These are phyloP conservation scores for Neofusicoccum laricinum DNA, from an alignment of 2,329 filamentous ascomycete species.

Conservation along the genomic window DNA sequence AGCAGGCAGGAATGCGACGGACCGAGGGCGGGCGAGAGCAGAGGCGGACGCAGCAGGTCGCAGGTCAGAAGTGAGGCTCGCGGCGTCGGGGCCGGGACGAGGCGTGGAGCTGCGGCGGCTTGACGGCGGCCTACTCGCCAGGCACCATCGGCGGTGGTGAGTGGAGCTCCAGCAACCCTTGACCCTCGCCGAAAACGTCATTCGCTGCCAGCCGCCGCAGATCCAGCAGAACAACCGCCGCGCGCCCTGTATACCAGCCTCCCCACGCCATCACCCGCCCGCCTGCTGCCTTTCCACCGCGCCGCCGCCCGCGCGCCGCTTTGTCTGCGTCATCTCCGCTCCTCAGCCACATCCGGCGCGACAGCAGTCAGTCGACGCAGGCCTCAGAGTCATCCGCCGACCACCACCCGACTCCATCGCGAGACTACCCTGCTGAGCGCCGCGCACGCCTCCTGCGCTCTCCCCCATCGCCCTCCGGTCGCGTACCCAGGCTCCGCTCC, in stretches of 20 bases:
- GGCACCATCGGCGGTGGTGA: neutral
- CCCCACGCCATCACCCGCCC: neutral
- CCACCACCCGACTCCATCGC: constrained; percentile 1
- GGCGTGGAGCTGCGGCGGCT: constrained; percentile 9
- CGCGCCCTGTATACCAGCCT: constrained; percentile 2
- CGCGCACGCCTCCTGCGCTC: neutral
- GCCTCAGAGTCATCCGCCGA: constrained; percentile 7
- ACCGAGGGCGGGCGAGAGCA: neutral
- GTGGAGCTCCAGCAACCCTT: constrained; percentile 4
- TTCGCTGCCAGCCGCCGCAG: neutral
- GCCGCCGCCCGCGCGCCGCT: neutral
- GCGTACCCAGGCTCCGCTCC: neutral
- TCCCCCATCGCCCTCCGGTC: neutral
- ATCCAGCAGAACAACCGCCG: neutral
- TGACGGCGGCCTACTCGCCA: neutral
- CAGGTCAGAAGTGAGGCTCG: constrained; percentile 5
- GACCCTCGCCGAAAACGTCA: constrained; percentile 13
- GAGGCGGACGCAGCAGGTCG: neutral
- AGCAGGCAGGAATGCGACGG: neutral
- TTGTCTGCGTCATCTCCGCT: constrained; percentile 1
- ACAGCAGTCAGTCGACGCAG: neutral
- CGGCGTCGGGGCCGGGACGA: constrained; percentile 3
- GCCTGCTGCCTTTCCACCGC: neutral
- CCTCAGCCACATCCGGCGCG: neutral
- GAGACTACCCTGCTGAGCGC: neutral